Evolutionary conservation across 495 filamentous ascomycete genomes (phyloP).

Genomic region (Podospora bellae-mahoneyi): DNA sequence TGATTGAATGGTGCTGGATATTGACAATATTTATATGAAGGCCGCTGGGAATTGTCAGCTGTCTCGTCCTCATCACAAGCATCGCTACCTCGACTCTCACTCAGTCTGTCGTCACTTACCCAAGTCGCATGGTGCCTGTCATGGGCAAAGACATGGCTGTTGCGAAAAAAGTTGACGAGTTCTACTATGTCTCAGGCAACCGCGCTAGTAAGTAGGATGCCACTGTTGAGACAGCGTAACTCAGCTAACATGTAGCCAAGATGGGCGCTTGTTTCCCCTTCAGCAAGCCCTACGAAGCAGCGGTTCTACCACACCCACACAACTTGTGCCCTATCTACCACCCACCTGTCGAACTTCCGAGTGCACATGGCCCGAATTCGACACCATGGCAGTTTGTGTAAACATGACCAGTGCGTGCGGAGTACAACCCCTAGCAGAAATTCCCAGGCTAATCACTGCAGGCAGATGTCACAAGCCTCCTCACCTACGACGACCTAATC

Average conservation of each 20-base stretch:
- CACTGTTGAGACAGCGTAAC: not conserved
- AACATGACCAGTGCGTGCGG: not conserved
- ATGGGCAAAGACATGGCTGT: not conserved
- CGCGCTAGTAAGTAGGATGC: not conserved
- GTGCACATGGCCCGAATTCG: slow-evolving; percentile 1
- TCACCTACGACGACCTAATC: not conserved
- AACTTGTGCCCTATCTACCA: not conserved
- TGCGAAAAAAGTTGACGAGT: not conserved
- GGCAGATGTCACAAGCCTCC: not conserved
- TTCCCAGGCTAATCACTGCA: not conserved
- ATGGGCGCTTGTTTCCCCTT: not conserved
- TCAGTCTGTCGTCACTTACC: not conserved
- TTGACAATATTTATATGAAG: not conserved
- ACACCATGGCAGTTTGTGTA: slow-evolving; percentile 1
- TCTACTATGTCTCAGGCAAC: not conserved
- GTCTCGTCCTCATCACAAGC: not conserved
- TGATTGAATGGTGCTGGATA: not conserved
- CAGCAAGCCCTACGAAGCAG: not conserved
- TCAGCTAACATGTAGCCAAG: not conserved
- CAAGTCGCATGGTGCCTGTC: not conserved
- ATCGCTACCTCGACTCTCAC: slow-evolving; percentile 3
- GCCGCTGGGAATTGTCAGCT: no score
- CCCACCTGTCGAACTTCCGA: not conserved
- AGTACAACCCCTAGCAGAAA: not conserved
- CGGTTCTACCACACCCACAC: not conserved